Percentiles rank a stretch among this genome's conserved stretches.
phyloP scores from a whole-genome alignment of 2,329 filamentous ascomycete genomes.

The Aquanectria penicillioides region DNA sequence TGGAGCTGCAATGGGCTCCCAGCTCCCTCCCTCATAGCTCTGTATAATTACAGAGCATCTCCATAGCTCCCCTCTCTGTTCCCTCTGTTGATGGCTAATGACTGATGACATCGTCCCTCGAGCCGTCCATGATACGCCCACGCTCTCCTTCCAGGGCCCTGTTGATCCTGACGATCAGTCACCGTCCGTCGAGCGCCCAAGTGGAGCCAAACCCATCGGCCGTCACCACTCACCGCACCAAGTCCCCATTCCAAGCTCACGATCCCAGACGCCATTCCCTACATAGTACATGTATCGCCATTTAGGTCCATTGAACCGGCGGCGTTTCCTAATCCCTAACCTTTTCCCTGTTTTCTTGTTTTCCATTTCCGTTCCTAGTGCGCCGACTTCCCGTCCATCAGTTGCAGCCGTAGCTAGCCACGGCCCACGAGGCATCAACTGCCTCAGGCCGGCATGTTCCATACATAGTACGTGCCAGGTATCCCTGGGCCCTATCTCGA shows the following conservation, averaged over 20 bases:
- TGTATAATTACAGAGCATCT: no score
- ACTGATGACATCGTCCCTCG: not conserved
- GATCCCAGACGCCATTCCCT: no score
- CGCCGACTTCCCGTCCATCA: not conserved
- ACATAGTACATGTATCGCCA: no score
- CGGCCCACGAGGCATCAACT: conserved; percentile 24
- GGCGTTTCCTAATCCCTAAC: no score
- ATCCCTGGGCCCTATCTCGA: conserved; percentile 13
- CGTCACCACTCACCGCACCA: conserved; percentile 11
- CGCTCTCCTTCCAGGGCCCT: not conserved
- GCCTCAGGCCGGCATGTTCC: conserved; percentile 30
- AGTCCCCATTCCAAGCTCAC: not conserved
- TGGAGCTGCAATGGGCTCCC: no score
- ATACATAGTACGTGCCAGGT: conserved; percentile 36
- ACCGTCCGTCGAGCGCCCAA: not conserved
- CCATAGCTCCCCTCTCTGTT: no score
- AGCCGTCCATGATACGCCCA: no score
- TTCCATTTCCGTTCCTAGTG: no score
- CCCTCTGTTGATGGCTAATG: no score
- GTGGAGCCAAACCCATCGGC: conserved; percentile 10
- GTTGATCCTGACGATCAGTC: conserved; percentile 13
- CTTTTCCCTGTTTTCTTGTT: no score
- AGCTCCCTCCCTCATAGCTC: no score
- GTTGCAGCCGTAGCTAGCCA: not conserved
- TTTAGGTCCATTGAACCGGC: no score